These are phyloP conservation scores for Agrostemma githago DNA, from an alignment of 148 eudicot genomes.

Conservation along the genomic window DNA sequence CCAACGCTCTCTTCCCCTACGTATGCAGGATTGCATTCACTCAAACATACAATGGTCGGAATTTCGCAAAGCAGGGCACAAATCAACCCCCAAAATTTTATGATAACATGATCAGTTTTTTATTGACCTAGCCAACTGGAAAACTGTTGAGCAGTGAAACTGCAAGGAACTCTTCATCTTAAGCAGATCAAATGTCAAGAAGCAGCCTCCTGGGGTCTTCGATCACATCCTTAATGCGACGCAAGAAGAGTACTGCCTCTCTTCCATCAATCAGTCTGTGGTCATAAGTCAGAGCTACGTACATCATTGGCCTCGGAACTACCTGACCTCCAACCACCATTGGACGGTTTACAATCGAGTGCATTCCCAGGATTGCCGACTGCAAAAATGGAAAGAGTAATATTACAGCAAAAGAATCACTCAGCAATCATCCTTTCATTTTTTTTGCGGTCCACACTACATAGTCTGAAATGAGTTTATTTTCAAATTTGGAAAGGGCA, in stretches of 20 bases:
- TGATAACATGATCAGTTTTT: conserved; percentile 21
- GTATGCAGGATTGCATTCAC: neutral
- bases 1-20: conserved; percentile 10
- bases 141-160: neutral
- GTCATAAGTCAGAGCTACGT: conserved; percentile 91
- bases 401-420: conserved; percentile 1
- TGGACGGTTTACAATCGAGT: conserved; percentile 47
- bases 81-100: conserved; percentile 23
- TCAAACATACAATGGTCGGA: conserved; percentile 13
- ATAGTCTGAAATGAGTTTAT: neutral
- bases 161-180: neutral
- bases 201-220: conserved; percentile 96
- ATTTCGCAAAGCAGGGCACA: conserved; percentile 16
- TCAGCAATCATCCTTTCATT: neutral
- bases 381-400: conserved; percentile 13
- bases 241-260: conserved; percentile 92
- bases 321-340: conserved; percentile 60
- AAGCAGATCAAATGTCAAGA: conserved; percentile 55
- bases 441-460: too few species aligned
- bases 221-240: conserved; percentile 89
- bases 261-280: conserved; percentile 97
- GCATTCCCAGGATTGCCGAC: conserved; percentile 60
- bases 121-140: conserved; percentile 17
- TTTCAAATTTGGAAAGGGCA: neutral
- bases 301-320: conserved; percentile 92